Conservation (phyloP, 495 filamentous ascomycete genomes). For the Neurospora sp. region DNA sequence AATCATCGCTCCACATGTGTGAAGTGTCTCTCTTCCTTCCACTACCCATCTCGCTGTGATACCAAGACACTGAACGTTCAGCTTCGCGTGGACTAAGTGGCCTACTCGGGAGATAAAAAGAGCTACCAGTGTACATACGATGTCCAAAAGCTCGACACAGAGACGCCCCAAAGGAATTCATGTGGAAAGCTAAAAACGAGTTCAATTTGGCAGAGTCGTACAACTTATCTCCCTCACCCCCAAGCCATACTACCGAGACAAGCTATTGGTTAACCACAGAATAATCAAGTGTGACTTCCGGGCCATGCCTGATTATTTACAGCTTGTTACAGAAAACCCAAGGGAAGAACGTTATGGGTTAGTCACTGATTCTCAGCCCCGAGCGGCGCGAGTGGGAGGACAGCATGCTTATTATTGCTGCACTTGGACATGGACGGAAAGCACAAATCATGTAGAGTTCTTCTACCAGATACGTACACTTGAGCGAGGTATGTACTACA, state of each 20-base stretch:
- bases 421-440: neutral
- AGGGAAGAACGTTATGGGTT: neutral
- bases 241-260: neutral
- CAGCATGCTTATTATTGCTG: neutral
- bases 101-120: neutral
- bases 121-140: neutral
- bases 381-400: neutral
- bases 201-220: neutral
- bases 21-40: neutral
- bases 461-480: neutral
- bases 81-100: neutral
- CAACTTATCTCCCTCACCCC: neutral
- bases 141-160: neutral
- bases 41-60: neutral
- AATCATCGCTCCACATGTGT: neutral
- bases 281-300: neutral
- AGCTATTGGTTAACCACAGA: neutral
- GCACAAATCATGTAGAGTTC: neutral
- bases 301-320: neutral
- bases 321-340: neutral
- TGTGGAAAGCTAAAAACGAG: neutral
- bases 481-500: neutral
- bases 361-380: neutral
- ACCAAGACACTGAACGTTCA: neutral
- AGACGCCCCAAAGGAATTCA: neutral